Evolutionary conservation across 2,329 filamentous ascomycete species (phyloP).

Genomic region (Chaetomium sp.): DNA sequence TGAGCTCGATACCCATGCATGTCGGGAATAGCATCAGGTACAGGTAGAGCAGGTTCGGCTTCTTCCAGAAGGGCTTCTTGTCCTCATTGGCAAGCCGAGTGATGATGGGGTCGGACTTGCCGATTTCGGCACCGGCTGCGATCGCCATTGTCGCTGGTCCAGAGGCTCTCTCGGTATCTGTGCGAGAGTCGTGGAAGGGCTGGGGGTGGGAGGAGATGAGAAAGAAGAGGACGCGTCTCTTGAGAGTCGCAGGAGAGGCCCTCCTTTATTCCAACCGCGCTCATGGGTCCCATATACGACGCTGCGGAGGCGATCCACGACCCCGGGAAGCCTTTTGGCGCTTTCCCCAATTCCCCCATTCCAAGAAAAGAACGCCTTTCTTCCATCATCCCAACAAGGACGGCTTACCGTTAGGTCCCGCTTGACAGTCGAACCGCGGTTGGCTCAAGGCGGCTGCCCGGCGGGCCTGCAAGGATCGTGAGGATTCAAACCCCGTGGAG

Average conservation of each 20-base stretch:
- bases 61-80: conserved; percentile 55
- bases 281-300: conserved; percentile 20
- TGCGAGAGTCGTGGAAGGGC: background rate
- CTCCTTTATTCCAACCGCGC: conserved; percentile 23
- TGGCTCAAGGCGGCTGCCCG: background rate
- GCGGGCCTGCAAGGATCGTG: background rate
- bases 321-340: conserved; percentile 18
- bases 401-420: background rate
- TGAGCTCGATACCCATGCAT: conserved; percentile 62
- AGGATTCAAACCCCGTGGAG: conserved; percentile 8
- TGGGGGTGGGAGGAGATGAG: background rate
- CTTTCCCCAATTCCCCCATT: conserved; percentile 9
- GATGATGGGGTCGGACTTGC: conserved; percentile 43
- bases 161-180: background rate
- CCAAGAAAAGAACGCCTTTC: conserved; percentile 12
- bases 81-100: conserved; percentile 44
- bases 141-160: conserved; percentile 24
- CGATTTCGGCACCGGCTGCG: conserved; percentile 27
- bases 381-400: background rate
- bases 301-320: conserved; percentile 22
- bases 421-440: background rate
- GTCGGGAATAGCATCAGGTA: conserved; percentile 61
- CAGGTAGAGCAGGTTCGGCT: conserved; percentile 58
- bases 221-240: background rate
- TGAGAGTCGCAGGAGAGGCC: background rate